These are phyloP conservation scores for Plasmodium berghei DNA, from an alignment of 169 alveolate species.

Conservation along the genomic window DNA sequence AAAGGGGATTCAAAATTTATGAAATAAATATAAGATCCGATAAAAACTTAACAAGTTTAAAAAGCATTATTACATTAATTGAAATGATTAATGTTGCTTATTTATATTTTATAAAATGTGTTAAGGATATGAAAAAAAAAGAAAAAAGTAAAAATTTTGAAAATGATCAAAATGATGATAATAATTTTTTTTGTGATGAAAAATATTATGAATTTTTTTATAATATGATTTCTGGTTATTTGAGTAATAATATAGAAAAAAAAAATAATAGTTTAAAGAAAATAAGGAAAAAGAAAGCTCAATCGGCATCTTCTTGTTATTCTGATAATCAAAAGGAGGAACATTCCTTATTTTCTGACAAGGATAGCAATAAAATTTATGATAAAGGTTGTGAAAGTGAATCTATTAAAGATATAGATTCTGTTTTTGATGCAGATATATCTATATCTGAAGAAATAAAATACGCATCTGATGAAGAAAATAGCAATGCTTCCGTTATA, in stretches of 20 bases:
- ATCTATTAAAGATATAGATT: background rate
- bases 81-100: conserved; percentile 36
- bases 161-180: background rate
- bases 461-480: background rate
- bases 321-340: background rate
- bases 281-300: background rate
- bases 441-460: background rate
- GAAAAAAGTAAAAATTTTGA: conserved; percentile 9
- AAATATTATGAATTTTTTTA: conserved; percentile 24
- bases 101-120: conserved; percentile 31
- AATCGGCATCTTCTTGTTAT: too few relatives aligned
- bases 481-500: background rate
- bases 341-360: background rate
- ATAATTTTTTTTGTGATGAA: conserved; percentile 29
- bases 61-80: conserved; percentile 40
- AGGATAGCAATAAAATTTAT: background rate
- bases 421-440: background rate
- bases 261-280: conserved; percentile 14
- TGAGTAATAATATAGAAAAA: background rate
- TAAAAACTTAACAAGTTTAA: conserved; percentile 47
- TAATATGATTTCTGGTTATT: conserved; percentile 19
- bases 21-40: conserved; percentile 71
- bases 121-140: conserved; percentile 1
- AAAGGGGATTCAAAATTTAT: conserved; percentile 9
- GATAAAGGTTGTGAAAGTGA: background rate